Evolutionary conservation across 352 stramenopile genomes (phyloP).

Genomic region (Globisporangium middletonii): DNA sequence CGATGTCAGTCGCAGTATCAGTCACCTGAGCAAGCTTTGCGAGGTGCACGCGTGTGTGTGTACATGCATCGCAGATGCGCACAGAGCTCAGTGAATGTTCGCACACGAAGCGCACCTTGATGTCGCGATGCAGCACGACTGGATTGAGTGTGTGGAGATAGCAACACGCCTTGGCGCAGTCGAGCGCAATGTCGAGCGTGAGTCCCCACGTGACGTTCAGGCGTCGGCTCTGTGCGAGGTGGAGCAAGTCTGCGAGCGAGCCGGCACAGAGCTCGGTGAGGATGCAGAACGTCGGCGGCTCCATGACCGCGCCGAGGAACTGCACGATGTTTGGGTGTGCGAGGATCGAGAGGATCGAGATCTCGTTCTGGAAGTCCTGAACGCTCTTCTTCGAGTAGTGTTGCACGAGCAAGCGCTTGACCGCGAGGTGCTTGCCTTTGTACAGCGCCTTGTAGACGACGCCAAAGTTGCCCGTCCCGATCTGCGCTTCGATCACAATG

Average conservation of each 20-base stretch:
- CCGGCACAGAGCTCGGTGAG: constrained; percentile 68
- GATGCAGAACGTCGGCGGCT: constrained; percentile 65
- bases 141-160: constrained; percentile 63
- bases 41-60: neutral
- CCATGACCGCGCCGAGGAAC: constrained; percentile 68
- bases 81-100: neutral
- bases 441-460: constrained; percentile 77
- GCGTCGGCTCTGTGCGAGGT: constrained; percentile 58
- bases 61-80: neutral
- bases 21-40: neutral
- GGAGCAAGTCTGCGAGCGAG: constrained; percentile 58
- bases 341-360: constrained; percentile 78
- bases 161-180: constrained; percentile 56
- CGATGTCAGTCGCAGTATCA: neutral
- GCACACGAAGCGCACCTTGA: constrained; percentile 35
- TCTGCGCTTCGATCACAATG: constrained; percentile 59
- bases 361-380: constrained; percentile 72
- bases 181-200: constrained; percentile 60
- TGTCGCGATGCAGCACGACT: constrained; percentile 60
- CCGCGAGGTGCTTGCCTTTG: constrained; percentile 64
- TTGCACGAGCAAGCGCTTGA: constrained; percentile 58
- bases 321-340: constrained; percentile 78
- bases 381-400: constrained; percentile 53
- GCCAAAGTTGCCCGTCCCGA: constrained; percentile 69
- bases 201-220: constrained; percentile 72